Percentiles rank a stretch among this genome's conserved stretches.
phyloP scores from a whole-genome alignment of 2,329 filamentous ascomycete species.

The Nemania abortiva region DNA sequence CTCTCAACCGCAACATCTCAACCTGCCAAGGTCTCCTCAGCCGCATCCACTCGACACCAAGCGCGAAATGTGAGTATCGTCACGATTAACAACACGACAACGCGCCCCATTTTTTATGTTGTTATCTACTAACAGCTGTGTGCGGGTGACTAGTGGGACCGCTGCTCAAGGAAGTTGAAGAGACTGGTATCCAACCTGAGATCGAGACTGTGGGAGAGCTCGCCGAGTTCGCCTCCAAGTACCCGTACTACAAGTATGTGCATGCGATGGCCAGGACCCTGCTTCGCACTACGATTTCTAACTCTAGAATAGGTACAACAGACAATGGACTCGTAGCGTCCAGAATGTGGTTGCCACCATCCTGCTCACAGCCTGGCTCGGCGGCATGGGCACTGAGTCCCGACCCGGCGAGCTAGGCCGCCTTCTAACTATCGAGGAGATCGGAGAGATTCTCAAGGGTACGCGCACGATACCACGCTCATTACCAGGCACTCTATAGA shows the following conservation, averaged over 20 bases:
- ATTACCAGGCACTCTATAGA: not conserved
- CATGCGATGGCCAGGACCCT: not conserved
- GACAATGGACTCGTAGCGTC: slow-evolving; percentile 84
- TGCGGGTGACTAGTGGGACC: slow-evolving; percentile 66
- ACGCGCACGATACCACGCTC: slow-evolving; percentile 43
- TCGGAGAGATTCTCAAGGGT: slow-evolving; percentile 83
- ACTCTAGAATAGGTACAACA: slow-evolving; percentile 72
- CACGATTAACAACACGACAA: not conserved
- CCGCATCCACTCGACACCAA: slow-evolving; percentile 87
- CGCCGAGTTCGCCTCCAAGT: slow-evolving; percentile 78
- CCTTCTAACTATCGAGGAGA: slow-evolving; percentile 88
- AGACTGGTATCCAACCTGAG: slow-evolving; percentile 77
- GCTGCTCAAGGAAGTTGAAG: slow-evolving; percentile 77
- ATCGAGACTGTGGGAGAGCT: slow-evolving; percentile 78
- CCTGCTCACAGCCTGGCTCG: slow-evolving; percentile 78
- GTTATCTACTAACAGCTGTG: slow-evolving; percentile 24
- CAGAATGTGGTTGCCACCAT: slow-evolving; percentile 78
- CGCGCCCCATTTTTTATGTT: too few species aligned
- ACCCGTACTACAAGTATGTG: slow-evolving; percentile 93
- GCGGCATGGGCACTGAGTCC: slow-evolving; percentile 72
- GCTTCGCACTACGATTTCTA: not conserved
- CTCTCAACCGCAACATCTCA: slow-evolving; percentile 84
- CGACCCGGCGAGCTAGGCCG: slow-evolving; percentile 68
- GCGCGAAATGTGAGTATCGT: slow-evolving; percentile 62
- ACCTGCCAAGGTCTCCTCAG: slow-evolving; percentile 86